Conservation (phyloP, 495 filamentous ascomycete species). For the Bryoglossum gracile region DNA sequence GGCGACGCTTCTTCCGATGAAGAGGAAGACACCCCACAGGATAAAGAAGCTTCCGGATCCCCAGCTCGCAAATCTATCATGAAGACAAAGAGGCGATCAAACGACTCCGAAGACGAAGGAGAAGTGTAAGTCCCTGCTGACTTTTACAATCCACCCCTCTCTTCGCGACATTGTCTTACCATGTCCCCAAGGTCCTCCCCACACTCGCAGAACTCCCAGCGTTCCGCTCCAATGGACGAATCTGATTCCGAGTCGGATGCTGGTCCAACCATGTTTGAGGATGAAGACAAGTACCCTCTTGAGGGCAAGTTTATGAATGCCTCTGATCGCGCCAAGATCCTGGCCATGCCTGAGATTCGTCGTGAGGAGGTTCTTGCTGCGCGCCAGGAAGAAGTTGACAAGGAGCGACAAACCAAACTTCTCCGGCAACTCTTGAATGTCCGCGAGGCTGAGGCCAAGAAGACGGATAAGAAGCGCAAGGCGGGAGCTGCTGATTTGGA, state of each 20-base stretch:
- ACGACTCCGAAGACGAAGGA: slow-evolving; percentile 69
- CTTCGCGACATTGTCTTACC: neutral
- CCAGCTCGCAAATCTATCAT: slow-evolving; percentile 33
- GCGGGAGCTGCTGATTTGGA: slow-evolving; percentile 68
- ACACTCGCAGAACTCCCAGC: slow-evolving; percentile 64
- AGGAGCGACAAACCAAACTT: slow-evolving; percentile 70
- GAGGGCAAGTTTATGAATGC: slow-evolving; percentile 79
- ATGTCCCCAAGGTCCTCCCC: slow-evolving; percentile 45
- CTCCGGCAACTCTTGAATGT: slow-evolving; percentile 74
- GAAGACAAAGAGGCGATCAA: slow-evolving; percentile 33
- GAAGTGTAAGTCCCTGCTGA: slow-evolving; percentile 62
- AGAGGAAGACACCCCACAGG: slow-evolving; percentile 34
- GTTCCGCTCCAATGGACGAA: slow-evolving; percentile 84
- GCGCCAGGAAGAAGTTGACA: slow-evolving; percentile 73
- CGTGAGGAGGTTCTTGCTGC: slow-evolving; percentile 86
- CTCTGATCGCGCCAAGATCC: slow-evolving; percentile 73
- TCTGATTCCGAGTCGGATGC: slow-evolving; percentile 70
- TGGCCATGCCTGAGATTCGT: slow-evolving; percentile 81
- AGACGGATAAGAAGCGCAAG: slow-evolving; percentile 72
- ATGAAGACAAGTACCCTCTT: slow-evolving; percentile 68
- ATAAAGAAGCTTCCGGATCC: slow-evolving; percentile 33
- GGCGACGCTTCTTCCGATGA: slow-evolving; percentile 53
- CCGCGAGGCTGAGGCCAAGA: slow-evolving; percentile 46
- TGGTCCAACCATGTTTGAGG: slow-evolving; percentile 41
- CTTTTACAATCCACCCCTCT: neutral